Percentiles rank a stretch among this genome's conserved stretches.
These are phyloP conservation scores for Candida piceae DNA, from an alignment of 805 yeast genomes.

Conservation along the genomic window DNA sequence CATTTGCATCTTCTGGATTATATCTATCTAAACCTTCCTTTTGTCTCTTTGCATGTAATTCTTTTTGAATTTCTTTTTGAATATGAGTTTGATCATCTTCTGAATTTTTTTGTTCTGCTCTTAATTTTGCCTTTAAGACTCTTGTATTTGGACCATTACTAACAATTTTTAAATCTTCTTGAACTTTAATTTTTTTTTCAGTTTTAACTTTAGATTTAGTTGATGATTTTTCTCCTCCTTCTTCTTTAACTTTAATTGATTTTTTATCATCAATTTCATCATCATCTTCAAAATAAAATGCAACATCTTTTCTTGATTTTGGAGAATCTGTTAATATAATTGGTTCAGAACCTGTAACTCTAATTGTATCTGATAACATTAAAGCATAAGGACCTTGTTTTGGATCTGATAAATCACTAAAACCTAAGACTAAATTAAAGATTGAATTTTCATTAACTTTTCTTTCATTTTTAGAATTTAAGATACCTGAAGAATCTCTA, in stretches of 20 bases:
- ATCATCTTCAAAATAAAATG: slow-evolving; percentile 77
- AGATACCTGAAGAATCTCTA: slow-evolving; percentile 69
- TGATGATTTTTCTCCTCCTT: not conserved
- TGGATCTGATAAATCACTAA: slow-evolving; percentile 51
- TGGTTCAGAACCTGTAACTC: slow-evolving; percentile 59
- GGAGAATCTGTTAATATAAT: slow-evolving; percentile 68
- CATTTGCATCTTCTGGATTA: slow-evolving; percentile 71
- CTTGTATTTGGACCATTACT: slow-evolving; percentile 45
- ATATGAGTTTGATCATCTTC: slow-evolving; percentile 78
- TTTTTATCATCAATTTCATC: slow-evolving; percentile 53
- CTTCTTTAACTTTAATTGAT: slow-evolving; percentile 26
- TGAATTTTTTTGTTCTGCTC: slow-evolving; percentile 67
- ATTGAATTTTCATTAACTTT: slow-evolving; percentile 66
- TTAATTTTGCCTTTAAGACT: slow-evolving; percentile 69
- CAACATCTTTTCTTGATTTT: slow-evolving; percentile 66
- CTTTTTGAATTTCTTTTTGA: slow-evolving; percentile 76
- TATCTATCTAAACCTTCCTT: slow-evolving; percentile 82
- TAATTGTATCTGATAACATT: slow-evolving; percentile 74
- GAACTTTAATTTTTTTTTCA: slow-evolving; percentile 3
- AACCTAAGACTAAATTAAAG: slow-evolving; percentile 72
- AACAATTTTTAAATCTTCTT: slow-evolving; percentile 19
- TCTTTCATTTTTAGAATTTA: slow-evolving; percentile 70
- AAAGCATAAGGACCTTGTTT: slow-evolving; percentile 62
- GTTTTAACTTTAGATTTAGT: slow-evolving; percentile 18
- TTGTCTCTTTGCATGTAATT: slow-evolving; percentile 78